phyloP scores from a whole-genome alignment of 192 early-diverging fungal species.

The Dispira simplex region DNA sequence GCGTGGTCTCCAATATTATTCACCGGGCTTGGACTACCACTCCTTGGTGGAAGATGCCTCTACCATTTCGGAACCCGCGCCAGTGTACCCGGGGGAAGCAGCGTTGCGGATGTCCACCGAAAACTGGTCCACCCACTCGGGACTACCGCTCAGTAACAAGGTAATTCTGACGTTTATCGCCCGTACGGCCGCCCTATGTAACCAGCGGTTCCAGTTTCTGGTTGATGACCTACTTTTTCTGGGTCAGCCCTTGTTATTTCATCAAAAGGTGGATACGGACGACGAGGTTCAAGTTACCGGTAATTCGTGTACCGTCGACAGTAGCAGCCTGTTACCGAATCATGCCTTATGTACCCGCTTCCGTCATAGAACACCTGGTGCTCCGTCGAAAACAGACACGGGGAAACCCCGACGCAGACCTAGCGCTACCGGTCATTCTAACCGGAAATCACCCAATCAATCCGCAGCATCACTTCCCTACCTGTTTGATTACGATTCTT shows the following conservation, averaged over 20 bases:
- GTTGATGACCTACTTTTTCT: slow-evolving; percentile 1
- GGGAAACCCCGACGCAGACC: background rate
- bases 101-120: background rate
- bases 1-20: background rate
- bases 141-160: slow-evolving; percentile 2
- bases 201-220: background rate
- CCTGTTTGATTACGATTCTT: background rate
- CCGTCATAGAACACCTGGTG: background rate
- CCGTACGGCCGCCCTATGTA: background rate
- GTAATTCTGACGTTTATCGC: slow-evolving; percentile 8
- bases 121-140: background rate
- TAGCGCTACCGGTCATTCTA: background rate
- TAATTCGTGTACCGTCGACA: background rate
- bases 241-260: background rate
- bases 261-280: background rate
- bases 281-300: background rate
- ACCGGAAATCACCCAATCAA: background rate
- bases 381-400: background rate
- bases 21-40: background rate
- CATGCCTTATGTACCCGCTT: background rate
- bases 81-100: background rate
- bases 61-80: background rate
- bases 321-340: background rate
- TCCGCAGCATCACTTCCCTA: background rate
- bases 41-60: background rate